Evolutionary conservation across 1,284 basidiomycete genomes (phyloP).

Genomic region (Bondarzewia mesenterica): DNA sequence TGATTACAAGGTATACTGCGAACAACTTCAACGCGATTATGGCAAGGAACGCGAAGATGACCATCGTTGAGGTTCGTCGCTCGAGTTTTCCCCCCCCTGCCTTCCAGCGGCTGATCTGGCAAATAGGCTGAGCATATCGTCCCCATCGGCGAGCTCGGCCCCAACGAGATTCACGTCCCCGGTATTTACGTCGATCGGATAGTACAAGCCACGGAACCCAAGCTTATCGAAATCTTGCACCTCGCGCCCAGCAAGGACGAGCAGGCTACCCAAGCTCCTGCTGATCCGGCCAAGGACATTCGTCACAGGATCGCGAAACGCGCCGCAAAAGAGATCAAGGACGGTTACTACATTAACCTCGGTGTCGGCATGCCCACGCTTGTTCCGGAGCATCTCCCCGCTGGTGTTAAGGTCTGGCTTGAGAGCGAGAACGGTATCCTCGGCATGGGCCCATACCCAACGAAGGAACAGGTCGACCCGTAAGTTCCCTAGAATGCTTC

Average conservation of each 20-base stretch:
- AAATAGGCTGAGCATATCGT: conserved; percentile 83
- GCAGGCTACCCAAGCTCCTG: conserved; percentile 18
- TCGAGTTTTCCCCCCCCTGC: not conserved
- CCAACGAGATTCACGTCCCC: conserved; percentile 81
- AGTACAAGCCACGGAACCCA: conserved; percentile 68
- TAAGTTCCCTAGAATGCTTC: conserved; percentile 33
- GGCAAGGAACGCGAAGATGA: conserved; percentile 83
- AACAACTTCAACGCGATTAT: conserved; percentile 86
- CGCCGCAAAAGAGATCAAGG: conserved; percentile 82
- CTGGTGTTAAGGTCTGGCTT: conserved; percentile 77
- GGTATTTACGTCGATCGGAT: conserved; percentile 86
- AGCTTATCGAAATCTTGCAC: conserved; percentile 72
- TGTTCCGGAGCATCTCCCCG: conserved; percentile 70
- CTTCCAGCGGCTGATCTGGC: not conserved
- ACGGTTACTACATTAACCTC: conserved; percentile 69
- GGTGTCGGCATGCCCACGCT: conserved; percentile 88
- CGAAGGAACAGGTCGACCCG: conserved; percentile 78
- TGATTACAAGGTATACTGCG: conserved; percentile 59
- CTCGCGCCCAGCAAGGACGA: conserved; percentile 38
- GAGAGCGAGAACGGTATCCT: conserved; percentile 94
- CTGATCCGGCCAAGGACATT: conserved; percentile 39
- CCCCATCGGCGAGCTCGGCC: conserved; percentile 73
- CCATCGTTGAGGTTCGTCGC: conserved; percentile 75
- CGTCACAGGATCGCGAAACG: conserved; percentile 76
- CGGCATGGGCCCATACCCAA: conserved; percentile 92